Evolutionary conservation across 2,329 filamentous ascomycete species (phyloP), one percentile per base, ranked within the genome.

Genomic region (Leptographium wingfieldii): DNA sequence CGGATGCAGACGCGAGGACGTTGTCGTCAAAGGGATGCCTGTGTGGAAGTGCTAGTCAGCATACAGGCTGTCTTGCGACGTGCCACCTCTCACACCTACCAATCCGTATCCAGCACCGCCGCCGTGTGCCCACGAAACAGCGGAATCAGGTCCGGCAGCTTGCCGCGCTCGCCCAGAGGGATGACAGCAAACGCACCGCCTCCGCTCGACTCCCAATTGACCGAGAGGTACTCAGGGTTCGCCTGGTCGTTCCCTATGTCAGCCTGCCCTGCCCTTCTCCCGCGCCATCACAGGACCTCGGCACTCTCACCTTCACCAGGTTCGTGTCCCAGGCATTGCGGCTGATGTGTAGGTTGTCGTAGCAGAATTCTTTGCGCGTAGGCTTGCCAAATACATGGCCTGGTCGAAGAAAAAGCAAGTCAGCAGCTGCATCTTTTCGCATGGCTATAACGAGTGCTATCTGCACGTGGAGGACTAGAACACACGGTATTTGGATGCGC

Each of bases 241-340:
- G 85, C 94, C 91, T 95, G 71, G 33, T 29, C 10, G 33, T 35
- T 3, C 12, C n/a, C 2, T 10, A 35, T 68, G 62, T 67, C 43
- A 31, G 57, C 51, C 22, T 22, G 38, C n/a, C 12, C 11, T 59
- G 61, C 9, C 10, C 1, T 22, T 25, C 46, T 31, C 4, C 5
- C 6, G 5, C 16, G 7, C 25, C 27, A 1, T 10, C 25, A 11
- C 19, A 19, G 43, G 3, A 43, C 4, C 40, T 46, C 43, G 43
- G 43, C 16, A 19, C 3, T 43, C 80, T 73, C 74, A 95, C 91
- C 87, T 97, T 97, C 77, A 97, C 83, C 70, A 99, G 79, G 77
- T 99, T 99, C 69, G 92, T 96, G 74, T 99, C 94, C 94, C 94
- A 99, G 60, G 94, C 94, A 85, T 99, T 99, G 75, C 88, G 90